Evolutionary conservation across 306 rosid genomes (phyloP).

Genomic region (Trifolium fragiferum): DNA sequence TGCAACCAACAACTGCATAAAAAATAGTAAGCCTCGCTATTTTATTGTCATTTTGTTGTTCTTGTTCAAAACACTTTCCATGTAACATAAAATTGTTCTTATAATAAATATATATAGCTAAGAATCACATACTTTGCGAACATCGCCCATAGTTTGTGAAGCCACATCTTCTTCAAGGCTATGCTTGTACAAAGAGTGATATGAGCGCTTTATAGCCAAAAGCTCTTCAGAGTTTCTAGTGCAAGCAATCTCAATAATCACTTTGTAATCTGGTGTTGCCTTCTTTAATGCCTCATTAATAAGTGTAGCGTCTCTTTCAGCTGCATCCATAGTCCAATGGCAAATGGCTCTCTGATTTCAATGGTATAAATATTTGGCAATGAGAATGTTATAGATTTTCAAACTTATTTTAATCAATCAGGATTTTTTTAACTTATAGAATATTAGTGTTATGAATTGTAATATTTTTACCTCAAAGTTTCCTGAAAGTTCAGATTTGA

Average conservation of each 20-base stretch:
- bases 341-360: slow-evolving; percentile 50
- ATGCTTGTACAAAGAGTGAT: slow-evolving; percentile 50
- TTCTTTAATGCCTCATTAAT: slow-evolving; percentile 46
- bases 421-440: background rate
- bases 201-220: slow-evolving; percentile 52
- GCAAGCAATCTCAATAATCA: slow-evolving; percentile 55
- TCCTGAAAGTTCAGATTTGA: slow-evolving; percentile 64
- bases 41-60: too few species aligned
- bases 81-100: background rate
- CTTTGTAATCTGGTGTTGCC: slow-evolving; percentile 42
- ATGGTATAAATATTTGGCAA: slow-evolving; percentile 18
- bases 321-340: slow-evolving; percentile 62
- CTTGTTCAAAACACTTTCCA: too few species aligned
- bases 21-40: background rate
- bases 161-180: slow-evolving; percentile 67
- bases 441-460: background rate
- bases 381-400: background rate
- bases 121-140: slow-evolving; percentile 50
- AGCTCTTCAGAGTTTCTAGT: slow-evolving; percentile 54
- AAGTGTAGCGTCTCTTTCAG: slow-evolving; percentile 56
- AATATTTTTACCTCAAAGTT: slow-evolving; percentile 50
- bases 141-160: slow-evolving; percentile 43
- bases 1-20: slow-evolving; percentile 55
- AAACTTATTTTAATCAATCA: slow-evolving; percentile 16
- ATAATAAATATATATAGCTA: background rate